These are phyloP conservation scores for Rhizopogon vinicolor DNA, from an alignment of 768 basidiomycete species.

Conservation along the genomic window DNA sequence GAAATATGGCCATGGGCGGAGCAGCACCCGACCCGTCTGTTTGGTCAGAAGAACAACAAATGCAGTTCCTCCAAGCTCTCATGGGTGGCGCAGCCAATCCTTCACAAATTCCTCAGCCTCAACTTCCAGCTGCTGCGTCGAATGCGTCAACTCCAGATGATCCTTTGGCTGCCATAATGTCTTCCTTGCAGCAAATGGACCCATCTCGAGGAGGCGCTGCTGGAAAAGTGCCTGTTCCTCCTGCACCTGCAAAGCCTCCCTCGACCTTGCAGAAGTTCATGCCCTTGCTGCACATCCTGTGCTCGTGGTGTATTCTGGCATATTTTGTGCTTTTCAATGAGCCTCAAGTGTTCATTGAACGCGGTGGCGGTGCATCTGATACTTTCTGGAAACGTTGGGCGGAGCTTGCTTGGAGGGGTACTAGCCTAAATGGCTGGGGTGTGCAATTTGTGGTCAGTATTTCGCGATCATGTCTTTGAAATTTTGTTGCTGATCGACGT, in stretches of 20 bases:
- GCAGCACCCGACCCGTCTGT: slow-evolving; percentile 46
- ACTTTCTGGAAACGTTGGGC: slow-evolving; percentile 61
- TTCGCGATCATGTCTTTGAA: slow-evolving; percentile 1
- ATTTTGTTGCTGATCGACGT: slow-evolving; percentile 5
- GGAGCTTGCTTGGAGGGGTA: slow-evolving; percentile 38
- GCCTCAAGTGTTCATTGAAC: slow-evolving; percentile 43
- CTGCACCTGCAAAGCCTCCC: slow-evolving; percentile 25
- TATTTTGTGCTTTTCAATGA: slow-evolving; percentile 68
- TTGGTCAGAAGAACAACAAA: slow-evolving; percentile 68
- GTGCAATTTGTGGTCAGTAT: slow-evolving; percentile 56
- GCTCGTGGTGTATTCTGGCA: slow-evolving; percentile 59
- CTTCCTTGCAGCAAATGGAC: slow-evolving; percentile 22
- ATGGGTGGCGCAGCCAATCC: slow-evolving; percentile 36
- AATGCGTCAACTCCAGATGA: slow-evolving; percentile 29
- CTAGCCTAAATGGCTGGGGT: slow-evolving; percentile 35
- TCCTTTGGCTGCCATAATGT: slow-evolving; percentile 44
- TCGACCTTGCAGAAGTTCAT: slow-evolving; percentile 55
- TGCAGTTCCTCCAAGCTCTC: slow-evolving; percentile 63
- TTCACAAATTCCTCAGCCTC: slow-evolving; percentile 12
- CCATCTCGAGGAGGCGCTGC: slow-evolving; percentile 14
- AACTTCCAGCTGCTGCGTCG: not conserved
- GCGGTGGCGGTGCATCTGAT: slow-evolving; percentile 29
- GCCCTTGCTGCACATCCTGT: slow-evolving; percentile 61
- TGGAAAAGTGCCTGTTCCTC: slow-evolving; percentile 24
- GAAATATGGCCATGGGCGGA: slow-evolving; percentile 11